phyloP scores from a whole-genome alignment of 1,139 yeast genomes.

The Diutina sp. region DNA sequence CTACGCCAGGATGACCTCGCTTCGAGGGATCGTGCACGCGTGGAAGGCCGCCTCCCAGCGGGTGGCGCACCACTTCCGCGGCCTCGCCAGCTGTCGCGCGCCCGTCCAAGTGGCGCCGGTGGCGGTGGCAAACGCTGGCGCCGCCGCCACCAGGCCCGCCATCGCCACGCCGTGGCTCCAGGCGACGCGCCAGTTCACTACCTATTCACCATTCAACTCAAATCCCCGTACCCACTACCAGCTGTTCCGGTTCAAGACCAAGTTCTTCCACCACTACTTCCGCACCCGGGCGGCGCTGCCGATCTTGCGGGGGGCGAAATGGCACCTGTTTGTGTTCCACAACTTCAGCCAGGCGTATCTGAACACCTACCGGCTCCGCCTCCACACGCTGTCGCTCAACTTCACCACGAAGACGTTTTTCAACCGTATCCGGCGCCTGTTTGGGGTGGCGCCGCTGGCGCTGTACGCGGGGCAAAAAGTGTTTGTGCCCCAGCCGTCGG shows the following conservation, averaged over 20 bases:
- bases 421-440: neutral
- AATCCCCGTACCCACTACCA: neutral
- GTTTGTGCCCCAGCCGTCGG: conserved; percentile 1
- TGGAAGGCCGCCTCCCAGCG: neutral
- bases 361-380: neutral
- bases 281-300: neutral
- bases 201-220: neutral
- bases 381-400: neutral
- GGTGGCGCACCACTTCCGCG: neutral
- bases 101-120: neutral
- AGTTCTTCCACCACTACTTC: neutral
- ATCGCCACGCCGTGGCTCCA: neutral
- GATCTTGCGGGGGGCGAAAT: neutral
- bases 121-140: neutral
- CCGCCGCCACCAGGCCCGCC: neutral
- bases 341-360: neutral
- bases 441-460: neutral
- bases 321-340: neutral
- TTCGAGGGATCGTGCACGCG: neutral
- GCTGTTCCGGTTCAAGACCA: neutral
- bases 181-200: neutral
- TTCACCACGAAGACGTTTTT: neutral
- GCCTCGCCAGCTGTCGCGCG: neutral
- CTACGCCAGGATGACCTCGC: neutral
- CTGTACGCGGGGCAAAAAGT: neutral